Conservation (phyloP, 331 rosid genomes). For the Acacia concinna region DNA sequence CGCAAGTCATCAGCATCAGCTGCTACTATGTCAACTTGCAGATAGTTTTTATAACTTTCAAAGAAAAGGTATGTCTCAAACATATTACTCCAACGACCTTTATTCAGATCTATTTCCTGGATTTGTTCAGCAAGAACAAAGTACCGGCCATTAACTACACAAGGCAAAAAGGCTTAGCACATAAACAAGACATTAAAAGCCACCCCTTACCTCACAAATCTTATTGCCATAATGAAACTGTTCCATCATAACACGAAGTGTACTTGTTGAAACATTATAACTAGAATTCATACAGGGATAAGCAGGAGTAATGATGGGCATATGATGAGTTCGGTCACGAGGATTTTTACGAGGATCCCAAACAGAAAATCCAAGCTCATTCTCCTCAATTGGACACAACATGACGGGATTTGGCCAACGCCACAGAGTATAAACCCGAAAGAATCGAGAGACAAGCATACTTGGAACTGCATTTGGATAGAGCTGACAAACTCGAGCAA, state of each 20-base stretch:
- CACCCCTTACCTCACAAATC: conserved; percentile 66
- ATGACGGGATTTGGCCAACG: conserved; percentile 95
- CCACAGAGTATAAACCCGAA: conserved; percentile 90
- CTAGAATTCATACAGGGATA: conserved; percentile 96
- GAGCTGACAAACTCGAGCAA: conserved; percentile 85
- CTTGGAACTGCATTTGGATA: conserved; percentile 94
- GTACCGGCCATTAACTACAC: background rate
- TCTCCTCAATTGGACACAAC: conserved; percentile 76
- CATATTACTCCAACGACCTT: conserved; percentile 67
- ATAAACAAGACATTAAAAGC: background rate
- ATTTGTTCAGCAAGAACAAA: conserved; percentile 14
- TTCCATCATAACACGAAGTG: conserved; percentile 85
- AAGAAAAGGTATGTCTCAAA: conserved; percentile 81
- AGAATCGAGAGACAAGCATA: conserved; percentile 84
- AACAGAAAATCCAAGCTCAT: conserved; percentile 67
- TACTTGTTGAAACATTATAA: conserved; percentile 86
- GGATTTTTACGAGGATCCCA: conserved; percentile 95
- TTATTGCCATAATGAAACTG: conserved; percentile 72
- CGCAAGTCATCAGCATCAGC: conserved; percentile 82
- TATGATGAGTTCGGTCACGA: conserved; percentile 76
- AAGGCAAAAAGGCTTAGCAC: background rate
- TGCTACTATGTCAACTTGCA: conserved; percentile 90
- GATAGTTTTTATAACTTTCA: conserved; percentile 81
- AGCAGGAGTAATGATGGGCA: conserved; percentile 96
- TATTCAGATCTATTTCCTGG: conserved; percentile 80